Conservation (phyloP, 352 stramenopile species). For the Phytopythium sindhum region DNA sequence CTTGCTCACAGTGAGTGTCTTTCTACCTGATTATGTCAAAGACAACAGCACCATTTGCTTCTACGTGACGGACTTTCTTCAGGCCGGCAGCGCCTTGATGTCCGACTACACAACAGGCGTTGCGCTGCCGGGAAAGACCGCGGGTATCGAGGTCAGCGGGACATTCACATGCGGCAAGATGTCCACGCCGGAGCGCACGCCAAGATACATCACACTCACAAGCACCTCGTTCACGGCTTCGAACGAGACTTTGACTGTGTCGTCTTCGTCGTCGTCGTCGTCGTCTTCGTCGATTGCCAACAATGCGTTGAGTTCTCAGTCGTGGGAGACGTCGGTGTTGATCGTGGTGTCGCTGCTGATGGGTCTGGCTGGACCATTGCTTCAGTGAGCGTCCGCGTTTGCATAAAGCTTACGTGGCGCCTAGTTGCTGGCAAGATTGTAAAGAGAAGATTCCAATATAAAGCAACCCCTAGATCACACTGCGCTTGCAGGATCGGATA, state of each 20-base stretch:
- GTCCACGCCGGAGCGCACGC: neutral
- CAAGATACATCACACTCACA: neutral
- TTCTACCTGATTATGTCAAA: too few species aligned
- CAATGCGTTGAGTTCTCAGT: neutral
- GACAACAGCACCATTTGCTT: too few species aligned
- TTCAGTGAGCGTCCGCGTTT: too few species aligned
- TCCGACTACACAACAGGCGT: neutral
- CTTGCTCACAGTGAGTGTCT: too few species aligned
- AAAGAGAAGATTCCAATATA: too few species aligned
- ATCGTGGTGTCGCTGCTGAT: neutral
- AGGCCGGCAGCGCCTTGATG: neutral
- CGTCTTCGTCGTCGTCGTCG: neutral
- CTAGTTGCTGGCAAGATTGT: too few species aligned
- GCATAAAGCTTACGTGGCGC: too few species aligned
- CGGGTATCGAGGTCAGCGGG: neutral
- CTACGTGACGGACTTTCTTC: neutral
- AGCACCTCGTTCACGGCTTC: neutral
- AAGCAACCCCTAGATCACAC: too few species aligned
- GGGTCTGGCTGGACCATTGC: neutral
- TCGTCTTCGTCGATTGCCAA: too few species aligned
- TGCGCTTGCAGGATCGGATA: too few species aligned
- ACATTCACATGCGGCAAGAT: neutral
- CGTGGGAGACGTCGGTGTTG: neutral
- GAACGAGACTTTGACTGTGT: neutral
- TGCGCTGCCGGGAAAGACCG: neutral